Base-by-base conservation (phyloP, 352 stramenopile genomes). In the Globisporangium solare region DNA sequence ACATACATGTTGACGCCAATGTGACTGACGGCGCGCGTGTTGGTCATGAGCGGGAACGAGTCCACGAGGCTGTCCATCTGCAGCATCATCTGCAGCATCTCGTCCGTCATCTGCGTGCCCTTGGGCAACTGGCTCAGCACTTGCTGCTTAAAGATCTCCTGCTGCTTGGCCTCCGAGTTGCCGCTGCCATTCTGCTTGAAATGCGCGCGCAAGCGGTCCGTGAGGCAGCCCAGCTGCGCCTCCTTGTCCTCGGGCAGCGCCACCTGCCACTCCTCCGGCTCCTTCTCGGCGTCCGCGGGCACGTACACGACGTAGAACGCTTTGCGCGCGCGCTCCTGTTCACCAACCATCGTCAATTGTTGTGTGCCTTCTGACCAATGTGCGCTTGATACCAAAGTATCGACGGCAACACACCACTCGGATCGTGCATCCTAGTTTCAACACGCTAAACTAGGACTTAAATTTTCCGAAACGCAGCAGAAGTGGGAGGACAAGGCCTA, bases 1-100 rank as follows among this genome's bases (percentile, higher is more conserved):
- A 96, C 86, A 61, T 96, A 96, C 78, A 96, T 86, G 65, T 94
- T 96, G 46, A 96, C 56, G 17, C 83, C 84, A 14, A 96, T 64
- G 65, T 93, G 78, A 46, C 71, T 61, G 31, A 82, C 76, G 3
- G 77, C 79, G 32, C 68, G 68, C 49, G 77, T 84, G 72, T 96
- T 96, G 54, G 90, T 70, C 58, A 94, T 75, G 21, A 96, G 73
- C n/a, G 85, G 82, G 21, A 96, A 76, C 47, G 87, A 92, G 60
- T 96, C 86, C 60, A 95, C 85, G 12, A 94, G 73, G 46, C 79
- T 91, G 58, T 94, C 84, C 84, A 94, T 94, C 69, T 89, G 39
- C 22, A 92, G 54, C 80, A 94, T 90, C 80, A 92, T 94, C 52
- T 88, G 64, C 49, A 94, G 66, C 81, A 92, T 92, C 39, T 85